Evolutionary conservation across 208 protist species (phyloP), one percentile per base, ranked within the genome.

Genomic region (Herpetomonas tarakana): DNA sequence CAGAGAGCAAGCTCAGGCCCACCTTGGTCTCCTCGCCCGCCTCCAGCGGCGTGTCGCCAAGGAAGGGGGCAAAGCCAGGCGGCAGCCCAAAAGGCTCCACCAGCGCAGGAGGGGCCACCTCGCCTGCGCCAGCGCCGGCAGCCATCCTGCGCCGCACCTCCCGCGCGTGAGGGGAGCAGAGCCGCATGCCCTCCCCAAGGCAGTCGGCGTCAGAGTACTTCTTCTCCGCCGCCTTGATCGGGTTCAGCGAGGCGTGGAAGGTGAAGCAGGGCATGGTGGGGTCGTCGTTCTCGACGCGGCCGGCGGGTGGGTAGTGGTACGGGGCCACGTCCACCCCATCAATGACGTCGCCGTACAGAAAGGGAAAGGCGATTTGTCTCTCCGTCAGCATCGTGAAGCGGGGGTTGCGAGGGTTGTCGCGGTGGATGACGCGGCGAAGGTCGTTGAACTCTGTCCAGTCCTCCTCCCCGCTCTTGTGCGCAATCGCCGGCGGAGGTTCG

Each of bases 381-480:
- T 99, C 98, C 6, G 99, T 99, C 53, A 98, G 84, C 76, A 99
- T 98, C 27, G 95, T 97, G 54, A 92, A 92, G 29, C 85, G 86
- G 25, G 90, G 90, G 65, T 90, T 88, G 30, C 80, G 76, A 1
- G 87, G 87, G 69, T 96, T 80, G 65, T 99, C 93, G 47, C 99
- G 91, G 62, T 99, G 97, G 74, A 99, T 99, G 47, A 99, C 93
- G 74, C 99, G 99, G 65, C 99, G 97, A 68, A 99, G 97, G 76
- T 99, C 99, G 68, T 99, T 99, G 83, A 99, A 99, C 77, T 99
- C 99, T 68, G 99, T 99, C 98, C 98, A 99, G 79, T 99, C 98
- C 64, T 99, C 97, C 52, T 98, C 93, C 71, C 99, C 99, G 65
- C 68, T 44, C 62, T 60, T 62, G 30, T 52, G 31, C 35, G 62